Evolutionary conservation across 176 grass and related monocot genomes (phyloP).

Genomic region (Dendrocalamus sinicus): DNA sequence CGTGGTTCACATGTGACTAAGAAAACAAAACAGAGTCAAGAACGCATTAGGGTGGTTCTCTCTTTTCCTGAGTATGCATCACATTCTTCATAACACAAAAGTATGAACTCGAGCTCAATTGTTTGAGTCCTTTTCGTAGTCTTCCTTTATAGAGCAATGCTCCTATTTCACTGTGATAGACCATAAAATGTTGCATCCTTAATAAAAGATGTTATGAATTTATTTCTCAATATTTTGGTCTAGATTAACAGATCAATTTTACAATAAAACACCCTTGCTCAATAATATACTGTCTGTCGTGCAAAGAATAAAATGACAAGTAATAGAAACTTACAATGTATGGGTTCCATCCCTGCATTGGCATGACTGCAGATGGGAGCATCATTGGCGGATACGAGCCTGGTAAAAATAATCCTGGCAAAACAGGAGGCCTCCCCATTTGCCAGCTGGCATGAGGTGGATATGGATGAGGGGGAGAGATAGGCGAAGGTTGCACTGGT

Average conservation of each 20-base stretch:
- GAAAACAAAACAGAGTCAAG: slow-evolving; percentile 25
- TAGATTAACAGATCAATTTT: slow-evolving; percentile 22
- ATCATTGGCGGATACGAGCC: slow-evolving; percentile 72
- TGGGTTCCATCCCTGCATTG: slow-evolving; percentile 85
- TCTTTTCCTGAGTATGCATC: slow-evolving; percentile 6
- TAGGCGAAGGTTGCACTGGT: slow-evolving; percentile 50
- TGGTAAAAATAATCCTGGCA: slow-evolving; percentile 63
- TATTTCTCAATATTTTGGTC: neutral
- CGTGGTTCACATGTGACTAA: slow-evolving; percentile 62
- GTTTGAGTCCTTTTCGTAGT: neutral
- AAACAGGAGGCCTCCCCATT: slow-evolving; percentile 71
- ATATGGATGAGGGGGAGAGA: slow-evolving; percentile 67
- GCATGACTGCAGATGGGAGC: slow-evolving; percentile 71
- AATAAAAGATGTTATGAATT: slow-evolving; percentile 20
- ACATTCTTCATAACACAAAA: slow-evolving; percentile 27
- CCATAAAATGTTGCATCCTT: neutral
- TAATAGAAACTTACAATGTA: slow-evolving; percentile 69
- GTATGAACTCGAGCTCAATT: neutral
- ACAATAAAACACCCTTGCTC: neutral
- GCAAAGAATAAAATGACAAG: slow-evolving; percentile 40
- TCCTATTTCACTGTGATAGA: slow-evolving; percentile 9
- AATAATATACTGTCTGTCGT: slow-evolving; percentile 11
- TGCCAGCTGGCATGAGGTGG: slow-evolving; percentile 68
- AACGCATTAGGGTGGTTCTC: neutral
- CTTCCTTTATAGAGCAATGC: neutral